Conservation (phyloP, 805 yeast species). For the Kluyveromyces nonfermentans region DNA sequence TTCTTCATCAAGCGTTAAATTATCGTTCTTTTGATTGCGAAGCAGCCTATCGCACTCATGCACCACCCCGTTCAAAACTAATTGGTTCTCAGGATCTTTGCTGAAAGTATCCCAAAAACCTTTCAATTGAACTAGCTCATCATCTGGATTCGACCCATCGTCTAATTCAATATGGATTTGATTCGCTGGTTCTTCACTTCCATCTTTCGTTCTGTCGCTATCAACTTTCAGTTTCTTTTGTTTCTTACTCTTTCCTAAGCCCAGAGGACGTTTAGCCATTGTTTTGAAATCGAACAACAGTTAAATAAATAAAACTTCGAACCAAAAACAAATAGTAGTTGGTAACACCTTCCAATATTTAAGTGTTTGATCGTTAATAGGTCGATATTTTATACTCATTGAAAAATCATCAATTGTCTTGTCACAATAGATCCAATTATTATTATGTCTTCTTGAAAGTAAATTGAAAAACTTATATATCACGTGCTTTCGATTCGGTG, state of each 20-base stretch:
- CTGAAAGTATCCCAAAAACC: slow-evolving; percentile 58
- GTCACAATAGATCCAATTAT: too few relatives aligned
- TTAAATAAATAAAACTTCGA: too few relatives aligned
- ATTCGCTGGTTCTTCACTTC: slow-evolving; percentile 22
- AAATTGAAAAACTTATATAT: background rate
- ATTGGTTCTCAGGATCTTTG: slow-evolving; percentile 51
- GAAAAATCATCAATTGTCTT: too few relatives aligned
- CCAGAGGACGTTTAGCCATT: slow-evolving; percentile 60
- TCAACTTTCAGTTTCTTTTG: slow-evolving; percentile 26
- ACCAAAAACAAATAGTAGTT: too few relatives aligned
- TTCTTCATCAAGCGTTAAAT: slow-evolving; percentile 33
- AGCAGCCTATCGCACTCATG: slow-evolving; percentile 84
- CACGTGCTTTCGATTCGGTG: background rate
- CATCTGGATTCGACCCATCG: slow-evolving; percentile 63
- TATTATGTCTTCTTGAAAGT: too few relatives aligned
- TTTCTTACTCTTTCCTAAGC: slow-evolving; percentile 48
- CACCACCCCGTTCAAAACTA: slow-evolving; percentile 71
- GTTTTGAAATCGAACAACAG: slow-evolving; percentile 5
- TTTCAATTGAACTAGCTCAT: slow-evolving; percentile 65
- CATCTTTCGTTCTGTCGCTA: slow-evolving; percentile 9
- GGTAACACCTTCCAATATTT: too few relatives aligned
- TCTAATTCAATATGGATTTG: slow-evolving; percentile 59
- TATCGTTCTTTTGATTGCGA: slow-evolving; percentile 29
- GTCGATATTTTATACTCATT: too few relatives aligned
- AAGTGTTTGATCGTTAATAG: too few relatives aligned